Percentiles rank a stretch among this genome's conserved stretches.
phyloP scores from a whole-genome alignment of 176 grass and related monocot species.

The Themeda triandra region DNA sequence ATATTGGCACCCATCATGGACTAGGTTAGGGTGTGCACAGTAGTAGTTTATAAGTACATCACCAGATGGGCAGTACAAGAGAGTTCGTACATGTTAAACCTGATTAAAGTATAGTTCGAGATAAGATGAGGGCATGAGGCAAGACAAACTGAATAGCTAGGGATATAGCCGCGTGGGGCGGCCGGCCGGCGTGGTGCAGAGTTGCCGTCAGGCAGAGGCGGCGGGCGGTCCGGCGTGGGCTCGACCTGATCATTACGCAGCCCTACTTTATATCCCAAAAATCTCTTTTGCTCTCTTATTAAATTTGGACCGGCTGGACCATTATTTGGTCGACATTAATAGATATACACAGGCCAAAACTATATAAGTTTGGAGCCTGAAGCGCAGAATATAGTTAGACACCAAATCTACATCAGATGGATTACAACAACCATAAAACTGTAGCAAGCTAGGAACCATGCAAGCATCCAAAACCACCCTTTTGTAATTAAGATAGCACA shows the following conservation, averaged over 20 bases:
- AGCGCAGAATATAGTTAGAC: neutral
- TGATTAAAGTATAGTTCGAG: neutral
- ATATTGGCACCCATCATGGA: neutral
- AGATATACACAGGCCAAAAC: neutral
- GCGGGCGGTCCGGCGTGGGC: conserved; percentile 41
- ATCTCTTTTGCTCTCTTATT: neutral
- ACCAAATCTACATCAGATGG: neutral
- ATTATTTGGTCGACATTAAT: neutral
- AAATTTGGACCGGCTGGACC: neutral
- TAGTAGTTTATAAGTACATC: neutral
- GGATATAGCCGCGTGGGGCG: neutral
- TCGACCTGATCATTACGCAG: conserved; percentile 34
- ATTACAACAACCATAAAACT: neutral
- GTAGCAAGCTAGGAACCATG: neutral
- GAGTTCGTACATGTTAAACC: neutral
- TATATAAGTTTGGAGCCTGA: neutral
- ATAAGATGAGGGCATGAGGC: neutral
- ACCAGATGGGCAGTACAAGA: neutral
- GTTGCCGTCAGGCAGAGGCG: conserved; percentile 8
- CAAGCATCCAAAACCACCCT: neutral
- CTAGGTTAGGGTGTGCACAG: neutral
- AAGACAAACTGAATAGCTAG: neutral
- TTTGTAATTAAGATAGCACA: neutral
- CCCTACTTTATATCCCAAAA: neutral
- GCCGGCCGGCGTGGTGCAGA: neutral